Evolutionary conservation across 331 rosid species (phyloP), one percentile per base, ranked within the genome.

Genomic region (Dryas integrifolia): DNA sequence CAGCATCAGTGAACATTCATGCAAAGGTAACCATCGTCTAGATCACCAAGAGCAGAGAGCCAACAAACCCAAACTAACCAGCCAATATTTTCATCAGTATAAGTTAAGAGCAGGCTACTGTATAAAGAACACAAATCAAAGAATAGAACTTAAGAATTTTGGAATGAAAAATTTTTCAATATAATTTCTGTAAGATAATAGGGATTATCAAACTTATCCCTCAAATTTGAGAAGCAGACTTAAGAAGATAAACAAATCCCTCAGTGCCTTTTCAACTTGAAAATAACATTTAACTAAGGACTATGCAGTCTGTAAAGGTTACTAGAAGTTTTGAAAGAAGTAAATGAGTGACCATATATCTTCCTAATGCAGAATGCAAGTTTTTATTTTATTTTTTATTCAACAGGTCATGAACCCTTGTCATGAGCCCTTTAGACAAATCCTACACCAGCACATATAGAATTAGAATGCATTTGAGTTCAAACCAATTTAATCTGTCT

Each of bases 21-120:
- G 58, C 58, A 57, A 47, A 71, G 56, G 35, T 65, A 72, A 57
- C 52, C 30, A 52, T 39, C 46, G 9, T 53, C 73, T 39, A 46
- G 71, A 51, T 43, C 72, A 24, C 46, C 38, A 63, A 43, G 38
- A 55, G 62, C 72, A 65, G 51, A 72, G 46, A 47, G 47, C 67
- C 58, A 72, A 26, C 5, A 45, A 7, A 58, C 18, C 30, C 15
- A 5, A 43, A 70, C 13, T 16, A 21, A 41, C 13, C 64, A 69
- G 18, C 64, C 43, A 40, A 7, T 16, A 56, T 53, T 40, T 52
- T 13, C 40, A 69, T 4, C 35, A 67, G 40, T 45, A 18, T 3
- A 62, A 48, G 44, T 46, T 9, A 67, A 67, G 43, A 30, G 35
- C 45, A 66, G 15, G n/a, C 46, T 67, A 49, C 47, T n/a, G 4